Evolutionary conservation across 2,329 filamentous ascomycete species (phyloP).

Genomic region (Orbilia brochopaga): DNA sequence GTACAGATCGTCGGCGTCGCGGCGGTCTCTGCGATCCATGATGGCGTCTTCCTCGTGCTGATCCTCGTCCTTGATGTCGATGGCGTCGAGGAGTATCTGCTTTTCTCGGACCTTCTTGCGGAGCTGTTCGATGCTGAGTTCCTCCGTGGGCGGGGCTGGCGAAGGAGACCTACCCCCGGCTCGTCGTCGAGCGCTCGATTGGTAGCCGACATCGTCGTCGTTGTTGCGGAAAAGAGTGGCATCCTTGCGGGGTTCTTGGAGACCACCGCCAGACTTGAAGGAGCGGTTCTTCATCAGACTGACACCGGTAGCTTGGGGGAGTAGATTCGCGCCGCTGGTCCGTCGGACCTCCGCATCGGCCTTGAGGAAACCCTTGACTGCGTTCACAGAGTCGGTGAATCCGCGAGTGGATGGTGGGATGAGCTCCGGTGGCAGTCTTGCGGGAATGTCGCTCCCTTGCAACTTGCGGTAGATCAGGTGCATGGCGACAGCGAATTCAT

Average conservation of each 20-base stretch:
- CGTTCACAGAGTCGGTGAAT: slow-evolving; percentile 88
- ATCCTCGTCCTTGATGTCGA: slow-evolving; percentile 94
- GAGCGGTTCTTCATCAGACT: slow-evolving; percentile 97
- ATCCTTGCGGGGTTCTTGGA: slow-evolving; percentile 73
- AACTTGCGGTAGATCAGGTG: slow-evolving; percentile 97
- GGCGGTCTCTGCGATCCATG: slow-evolving; percentile 85
- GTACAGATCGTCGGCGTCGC: slow-evolving; percentile 92
- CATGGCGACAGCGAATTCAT: slow-evolving; percentile 98
- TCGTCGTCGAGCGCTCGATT: slow-evolving; percentile 88
- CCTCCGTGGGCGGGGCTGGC: slow-evolving; percentile 79
- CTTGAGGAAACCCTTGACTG: slow-evolving; percentile 85
- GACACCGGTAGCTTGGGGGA: slow-evolving; percentile 96
- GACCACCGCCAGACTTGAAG: slow-evolving; percentile 68
- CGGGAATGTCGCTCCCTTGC: slow-evolving; percentile 91
- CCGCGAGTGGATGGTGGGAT: slow-evolving; percentile 94
- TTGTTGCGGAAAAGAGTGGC: slow-evolving; percentile 97
- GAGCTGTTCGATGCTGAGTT: slow-evolving; percentile 83
- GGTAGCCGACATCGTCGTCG: slow-evolving; percentile 88
- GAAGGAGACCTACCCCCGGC: slow-evolving; percentile 75
- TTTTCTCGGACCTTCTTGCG: slow-evolving; percentile 93
- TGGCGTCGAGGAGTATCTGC: slow-evolving; percentile 90
- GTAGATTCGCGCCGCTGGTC: slow-evolving; percentile 82
- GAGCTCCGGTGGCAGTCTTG: slow-evolving; percentile 84
- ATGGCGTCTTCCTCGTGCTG: slow-evolving; percentile 88
- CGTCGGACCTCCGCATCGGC: slow-evolving; percentile 90